Conservation (phyloP, 2,329 filamentous ascomycete species). For the Furcasterigmium furcatum region DNA sequence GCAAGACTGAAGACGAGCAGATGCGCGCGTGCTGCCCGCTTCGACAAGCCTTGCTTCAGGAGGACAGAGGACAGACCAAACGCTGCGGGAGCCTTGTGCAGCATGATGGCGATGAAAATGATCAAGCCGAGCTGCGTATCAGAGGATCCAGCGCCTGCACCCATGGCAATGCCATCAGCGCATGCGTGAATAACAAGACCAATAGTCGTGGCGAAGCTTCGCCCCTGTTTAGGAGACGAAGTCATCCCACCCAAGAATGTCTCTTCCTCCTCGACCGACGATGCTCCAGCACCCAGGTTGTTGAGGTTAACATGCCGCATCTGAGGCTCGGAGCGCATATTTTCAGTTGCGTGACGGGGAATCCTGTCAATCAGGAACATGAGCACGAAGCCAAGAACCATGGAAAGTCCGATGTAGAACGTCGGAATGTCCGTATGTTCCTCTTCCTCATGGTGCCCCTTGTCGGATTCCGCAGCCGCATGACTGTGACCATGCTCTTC, state of each 20-base stretch:
- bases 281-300: constrained; percentile 59
- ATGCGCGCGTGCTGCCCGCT: constrained; percentile 79
- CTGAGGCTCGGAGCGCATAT: constrained; percentile 60
- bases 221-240: constrained; percentile 54
- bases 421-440: constrained; percentile 48
- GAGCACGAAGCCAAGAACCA: constrained; percentile 85
- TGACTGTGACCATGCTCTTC: constrained; percentile 7
- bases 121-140: constrained; percentile 80
- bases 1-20: constrained; percentile 89
- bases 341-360: constrained; percentile 67
- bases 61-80: constrained; percentile 91
- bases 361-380: constrained; percentile 96
- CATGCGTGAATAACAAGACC: constrained; percentile 95
- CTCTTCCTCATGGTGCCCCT: constrained; percentile 29
- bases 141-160: constrained; percentile 75
- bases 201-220: constrained; percentile 78
- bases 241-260: constrained; percentile 54
- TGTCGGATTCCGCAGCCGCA: constrained; percentile 22
- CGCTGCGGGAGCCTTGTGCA: constrained; percentile 93
- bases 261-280: constrained; percentile 51
- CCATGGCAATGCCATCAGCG: constrained; percentile 93
- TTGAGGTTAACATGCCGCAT: constrained; percentile 87
- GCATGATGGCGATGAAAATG: constrained; percentile 94
- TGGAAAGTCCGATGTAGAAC: constrained; percentile 80
- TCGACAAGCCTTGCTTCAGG: constrained; percentile 86